A percentile compares a stretch with the other conserved stretches of the same genome.
Evolutionary conservation across 78 protist genomes (phyloP).

Genomic region (Dictyostelium purpureum): DNA sequence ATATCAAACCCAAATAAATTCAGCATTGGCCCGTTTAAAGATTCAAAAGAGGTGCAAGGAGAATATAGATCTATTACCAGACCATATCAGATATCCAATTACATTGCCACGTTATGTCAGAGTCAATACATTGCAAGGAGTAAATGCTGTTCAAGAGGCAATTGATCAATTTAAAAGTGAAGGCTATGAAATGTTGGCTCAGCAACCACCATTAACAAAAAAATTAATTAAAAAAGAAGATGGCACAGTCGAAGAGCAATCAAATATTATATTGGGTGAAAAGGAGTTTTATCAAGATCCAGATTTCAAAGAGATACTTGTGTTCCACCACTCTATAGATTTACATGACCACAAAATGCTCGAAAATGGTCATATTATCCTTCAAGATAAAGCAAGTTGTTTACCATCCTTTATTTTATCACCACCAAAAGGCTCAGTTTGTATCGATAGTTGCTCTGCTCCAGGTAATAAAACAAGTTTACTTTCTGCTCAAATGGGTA

Average conservation of each 20-base stretch:
- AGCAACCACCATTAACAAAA: not conserved
- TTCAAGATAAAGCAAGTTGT: conserved; percentile 83
- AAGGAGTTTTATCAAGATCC: conserved; percentile 64
- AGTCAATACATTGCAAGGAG: conserved; percentile 25
- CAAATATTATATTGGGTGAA: not conserved
- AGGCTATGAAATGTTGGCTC: not conserved
- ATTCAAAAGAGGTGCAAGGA: conserved; percentile 6
- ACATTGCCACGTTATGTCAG: conserved; percentile 78
- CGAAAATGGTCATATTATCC: conserved; percentile 51
- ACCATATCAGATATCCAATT: conserved; percentile 48
- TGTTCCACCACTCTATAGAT: conserved; percentile 31
- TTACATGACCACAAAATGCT: conserved; percentile 64
- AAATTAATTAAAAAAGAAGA: not conserved
- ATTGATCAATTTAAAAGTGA: not conserved
- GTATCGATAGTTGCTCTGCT: conserved; percentile 75
- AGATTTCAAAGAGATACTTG: conserved; percentile 50
- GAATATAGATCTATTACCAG: conserved; percentile 54
- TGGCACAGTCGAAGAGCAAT: not conserved
- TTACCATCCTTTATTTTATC: conserved; percentile 59
- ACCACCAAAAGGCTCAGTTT: conserved; percentile 19
- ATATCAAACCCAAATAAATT: conserved; percentile 37
- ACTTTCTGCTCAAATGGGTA: conserved; percentile 46
- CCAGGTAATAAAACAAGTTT: conserved; percentile 79
- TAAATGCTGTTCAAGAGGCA: not conserved
- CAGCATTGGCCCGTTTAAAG: conserved; percentile 68